Percentiles rank a stretch among this genome's conserved stretches.
Evolutionary conservation across 179 eudicot species (phyloP).

Genomic region (Silene vulgaris): DNA sequence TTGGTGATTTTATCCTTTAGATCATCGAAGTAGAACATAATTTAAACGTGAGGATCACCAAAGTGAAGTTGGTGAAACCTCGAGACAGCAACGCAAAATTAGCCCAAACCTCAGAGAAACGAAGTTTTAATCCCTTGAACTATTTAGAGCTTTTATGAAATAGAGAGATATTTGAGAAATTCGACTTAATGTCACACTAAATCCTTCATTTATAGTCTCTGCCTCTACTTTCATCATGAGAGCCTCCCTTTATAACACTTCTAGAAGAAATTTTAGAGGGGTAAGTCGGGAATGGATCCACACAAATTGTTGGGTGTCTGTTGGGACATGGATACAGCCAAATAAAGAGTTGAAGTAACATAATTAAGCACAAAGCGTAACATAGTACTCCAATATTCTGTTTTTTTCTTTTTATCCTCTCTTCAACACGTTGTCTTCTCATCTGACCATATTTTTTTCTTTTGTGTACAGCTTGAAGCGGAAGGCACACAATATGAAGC

Average conservation of each 20-base stretch:
- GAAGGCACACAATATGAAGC: constrained; percentile 36
- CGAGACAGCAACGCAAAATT: too few relatives aligned
- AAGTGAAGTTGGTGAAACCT: too few relatives aligned
- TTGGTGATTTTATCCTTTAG: too few relatives aligned
- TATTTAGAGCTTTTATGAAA: background rate
- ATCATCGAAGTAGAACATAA: too few relatives aligned
- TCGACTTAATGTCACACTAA: background rate
- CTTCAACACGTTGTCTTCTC: background rate
- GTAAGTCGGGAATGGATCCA: background rate
- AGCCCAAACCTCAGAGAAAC: too few relatives aligned
- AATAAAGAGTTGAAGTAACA: too few relatives aligned
- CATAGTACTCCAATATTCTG: background rate
- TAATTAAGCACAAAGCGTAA: background rate
- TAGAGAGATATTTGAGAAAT: background rate
- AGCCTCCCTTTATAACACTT: background rate
- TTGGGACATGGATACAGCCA: background rate
- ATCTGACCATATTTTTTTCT: constrained; percentile 7
- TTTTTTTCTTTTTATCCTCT: background rate
- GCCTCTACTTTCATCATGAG: background rate
- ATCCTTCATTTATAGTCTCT: background rate
- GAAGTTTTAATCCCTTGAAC: too few relatives aligned
- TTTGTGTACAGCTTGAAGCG: constrained; percentile 34
- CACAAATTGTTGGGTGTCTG: background rate
- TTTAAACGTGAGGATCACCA: too few relatives aligned
- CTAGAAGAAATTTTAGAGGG: background rate